These are phyloP conservation scores for Cyclocybe cylindracea DNA, from an alignment of 768 basidiomycete species.

Conservation along the genomic window DNA sequence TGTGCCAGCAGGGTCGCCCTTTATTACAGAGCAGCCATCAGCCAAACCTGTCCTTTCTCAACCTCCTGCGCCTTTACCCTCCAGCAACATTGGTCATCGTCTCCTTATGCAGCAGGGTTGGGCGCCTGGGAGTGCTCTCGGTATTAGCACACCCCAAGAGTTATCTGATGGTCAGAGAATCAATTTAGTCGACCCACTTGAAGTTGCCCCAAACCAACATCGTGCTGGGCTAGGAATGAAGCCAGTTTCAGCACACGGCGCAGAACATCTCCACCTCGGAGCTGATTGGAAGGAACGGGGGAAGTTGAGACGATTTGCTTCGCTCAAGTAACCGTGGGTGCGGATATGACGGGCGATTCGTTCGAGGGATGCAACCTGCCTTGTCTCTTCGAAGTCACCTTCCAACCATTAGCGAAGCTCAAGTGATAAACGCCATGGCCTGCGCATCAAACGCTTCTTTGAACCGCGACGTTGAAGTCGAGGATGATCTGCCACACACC, in stretches of 20 bases:
- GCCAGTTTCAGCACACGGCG: constrained; percentile 5
- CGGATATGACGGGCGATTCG: too few species aligned
- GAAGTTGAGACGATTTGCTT: constrained; percentile 18
- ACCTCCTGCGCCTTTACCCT: constrained; percentile 49
- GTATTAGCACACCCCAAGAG: constrained; percentile 21
- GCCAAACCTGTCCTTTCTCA: constrained; percentile 29
- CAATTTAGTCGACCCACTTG: constrained; percentile 59
- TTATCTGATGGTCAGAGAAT: constrained; percentile 30
- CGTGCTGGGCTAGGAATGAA: constrained; percentile 60
- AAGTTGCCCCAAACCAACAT: constrained; percentile 40
- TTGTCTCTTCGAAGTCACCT: too few species aligned
- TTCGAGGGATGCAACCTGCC: too few species aligned
- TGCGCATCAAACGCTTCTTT: too few species aligned
- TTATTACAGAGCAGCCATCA: not conserved
- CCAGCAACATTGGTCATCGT: constrained; percentile 66
- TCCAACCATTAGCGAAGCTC: too few species aligned
- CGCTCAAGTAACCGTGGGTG: not conserved
- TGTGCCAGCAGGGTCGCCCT: not conserved
- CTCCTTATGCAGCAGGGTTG: constrained; percentile 77
- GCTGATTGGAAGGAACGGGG: constrained; percentile 19
- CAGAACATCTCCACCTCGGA: not conserved
- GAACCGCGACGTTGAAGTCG: too few species aligned
- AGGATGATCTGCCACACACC: too few species aligned
- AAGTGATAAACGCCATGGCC: too few species aligned
- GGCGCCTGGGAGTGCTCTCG: constrained; percentile 65